Base-by-base conservation (phyloP, 768 basidiomycete species). In the Phylloporus scabripes region DNA sequence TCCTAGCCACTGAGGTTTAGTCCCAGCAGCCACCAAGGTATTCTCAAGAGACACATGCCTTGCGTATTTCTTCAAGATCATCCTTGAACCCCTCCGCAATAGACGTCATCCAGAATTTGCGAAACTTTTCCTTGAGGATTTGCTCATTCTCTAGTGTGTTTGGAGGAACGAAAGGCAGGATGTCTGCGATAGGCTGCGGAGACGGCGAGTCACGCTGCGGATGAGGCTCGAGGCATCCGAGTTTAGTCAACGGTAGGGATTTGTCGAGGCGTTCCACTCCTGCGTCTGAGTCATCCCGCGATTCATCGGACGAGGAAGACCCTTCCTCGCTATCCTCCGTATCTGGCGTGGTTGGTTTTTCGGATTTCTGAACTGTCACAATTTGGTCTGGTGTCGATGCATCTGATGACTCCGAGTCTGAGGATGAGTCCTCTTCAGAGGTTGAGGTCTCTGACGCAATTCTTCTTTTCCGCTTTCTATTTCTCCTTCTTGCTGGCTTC, bases 31-130 rank as follows among this genome's bases (percentile, higher is more conserved):
- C 15, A 26, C 3, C 8, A 38, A 6, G 11, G 5, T 29, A 14
- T 15, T 7, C 2, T 10, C 8, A n/a, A 4, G 28, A 6, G 14
- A 50, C 76, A 33, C 76, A 32, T 45, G 87, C 90, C 76, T 90
- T 87, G 28, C 84, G 80, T 58, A 92, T 83, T 58, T 82, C 76
- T 58, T 90, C 87, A n/a, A 92, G 71, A 63, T 92, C 91, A 40
- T 86, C 83, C 53, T 78, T 79, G 68, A 92, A 93, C 2, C 33
- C 41, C 26, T 42, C 41, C 2, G 41, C 41, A 17, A 42, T 42
- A n/a, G 41, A 42, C n/a, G 80, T 70, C 88, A 92, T 90, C 90
- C 90, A 92, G 60, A 92, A 92, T 64, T 83, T 83, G 48, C 83
- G 72, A 63, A 92, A 92, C 38, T 74, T 78, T 29, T 79, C 79